Evolutionary conservation across 129 eudicot genomes (phyloP), one percentile per base, ranked within the genome.

Genomic region (Sambucus nigra): DNA sequence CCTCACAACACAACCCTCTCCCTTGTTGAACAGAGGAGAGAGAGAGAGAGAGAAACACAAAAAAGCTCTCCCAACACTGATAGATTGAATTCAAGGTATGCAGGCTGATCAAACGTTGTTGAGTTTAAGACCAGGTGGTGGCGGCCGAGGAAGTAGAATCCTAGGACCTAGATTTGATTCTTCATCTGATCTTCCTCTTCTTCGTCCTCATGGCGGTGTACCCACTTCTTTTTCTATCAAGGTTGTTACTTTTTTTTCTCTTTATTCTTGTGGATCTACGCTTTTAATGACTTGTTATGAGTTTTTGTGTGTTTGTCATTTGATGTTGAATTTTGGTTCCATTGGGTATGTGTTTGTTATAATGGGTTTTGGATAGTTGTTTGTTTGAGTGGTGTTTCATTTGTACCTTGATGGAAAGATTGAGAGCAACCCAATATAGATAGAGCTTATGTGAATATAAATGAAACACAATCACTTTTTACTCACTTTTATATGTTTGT

Each of bases 61-160:
- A n/a, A n/a, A n/a, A n/a, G n/a, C n/a, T n/a, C 42, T 35, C 42
- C 12, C 6, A 7, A 35, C 42, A 35, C 42, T 35, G 13, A 7
- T 15, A n/a, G n/a, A n/a, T n/a, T 35, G 42, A 35, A 15, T 7
- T 7, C 8, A 15, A 35, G 42, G 42, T 84, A 91, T 91, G 98
- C 88, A 82, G 94, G 81, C 89, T 74, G 98, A 91, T 73, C 88
- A 75, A 56, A 72, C 94, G 45, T 81, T 75, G 46, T 65, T 91
- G 78, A 91, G 94, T 72, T 79, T 91, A 79, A 79, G 98, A 76
- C 98, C 98, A 7, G 42, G 42, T 31, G 38, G 38, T 18, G 95
- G 95, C 65, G 98, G 98, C 18, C 71, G 58, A 47, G 77, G 94
- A 48, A 60, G 63, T 40, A 76, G 86, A 78, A 48, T 80, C 19